Conservation (phyloP, 2,329 filamentous ascomycete genomes). For the Penicillium sp. region DNA sequence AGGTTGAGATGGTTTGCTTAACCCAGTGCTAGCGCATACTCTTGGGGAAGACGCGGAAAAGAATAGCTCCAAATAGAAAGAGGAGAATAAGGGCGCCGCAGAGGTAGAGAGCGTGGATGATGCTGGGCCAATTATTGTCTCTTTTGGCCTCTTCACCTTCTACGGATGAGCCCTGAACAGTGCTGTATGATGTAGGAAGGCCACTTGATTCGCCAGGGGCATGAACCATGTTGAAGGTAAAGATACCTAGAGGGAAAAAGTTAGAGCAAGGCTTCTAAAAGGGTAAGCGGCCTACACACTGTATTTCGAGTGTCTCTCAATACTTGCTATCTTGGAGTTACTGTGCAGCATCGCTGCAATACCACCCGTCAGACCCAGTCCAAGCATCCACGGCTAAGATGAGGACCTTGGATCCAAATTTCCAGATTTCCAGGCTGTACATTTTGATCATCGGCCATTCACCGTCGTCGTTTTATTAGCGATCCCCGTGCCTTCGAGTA, state of each 20-base stretch:
- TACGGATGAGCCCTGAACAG: slow-evolving; percentile 15
- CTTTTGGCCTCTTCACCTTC: slow-evolving; percentile 6
- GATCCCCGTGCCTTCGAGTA: slow-evolving; percentile 22
- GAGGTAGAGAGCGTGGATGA: slow-evolving; percentile 22
- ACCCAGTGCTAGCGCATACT: slow-evolving; percentile 44
- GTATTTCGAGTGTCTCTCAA: slow-evolving; percentile 29
- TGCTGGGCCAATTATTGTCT: slow-evolving; percentile 27
- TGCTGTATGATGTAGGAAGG: slow-evolving; percentile 17
- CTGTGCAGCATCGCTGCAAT: slow-evolving; percentile 16
- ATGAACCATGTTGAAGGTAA: slow-evolving; percentile 25
- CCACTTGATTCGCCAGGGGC: slow-evolving; percentile 26
- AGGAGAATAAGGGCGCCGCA: slow-evolving; percentile 26
- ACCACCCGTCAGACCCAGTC: slow-evolving; percentile 20
- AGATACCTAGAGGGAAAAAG: slow-evolving; percentile 10
- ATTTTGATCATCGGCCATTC: slow-evolving; percentile 28
- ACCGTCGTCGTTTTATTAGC: slow-evolving; percentile 19
- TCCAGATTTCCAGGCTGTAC: slow-evolving; percentile 20
- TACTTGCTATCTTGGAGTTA: slow-evolving; percentile 22
- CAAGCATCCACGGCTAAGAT: slow-evolving; percentile 26
- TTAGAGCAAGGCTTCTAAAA: not conserved
- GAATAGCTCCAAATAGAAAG: slow-evolving; percentile 24
- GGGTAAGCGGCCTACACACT: slow-evolving; percentile 9
- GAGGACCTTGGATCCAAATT: slow-evolving; percentile 24
- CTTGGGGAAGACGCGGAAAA: slow-evolving; percentile 25
- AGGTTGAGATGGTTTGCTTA: slow-evolving; percentile 43